Base-by-base conservation (phyloP, 352 stramenopile species). In the Paralagenidium karlingii region DNA sequence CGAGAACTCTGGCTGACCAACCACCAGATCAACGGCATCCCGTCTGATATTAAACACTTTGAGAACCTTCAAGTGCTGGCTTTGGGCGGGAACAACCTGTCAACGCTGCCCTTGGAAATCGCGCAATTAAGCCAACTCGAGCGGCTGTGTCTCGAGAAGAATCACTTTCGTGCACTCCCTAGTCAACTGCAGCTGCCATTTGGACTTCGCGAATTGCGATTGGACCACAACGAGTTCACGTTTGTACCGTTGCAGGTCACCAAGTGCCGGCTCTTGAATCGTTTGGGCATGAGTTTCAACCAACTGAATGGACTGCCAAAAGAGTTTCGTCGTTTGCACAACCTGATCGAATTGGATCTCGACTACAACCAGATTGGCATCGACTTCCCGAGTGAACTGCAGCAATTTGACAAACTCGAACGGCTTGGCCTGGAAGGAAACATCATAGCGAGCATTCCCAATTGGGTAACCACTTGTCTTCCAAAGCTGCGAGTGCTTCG, bases 1-100 rank as follows among this genome's bases (percentile, higher is more conserved):
- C 61, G 37, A 13, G 66, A 83, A 20, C 50, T 81, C 8, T 83
- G 69, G 69, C 45, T 83, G 31, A 76, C 74, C 18, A 87, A 87
- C 51, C 61, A 79, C 37, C 56, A 58, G 12, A 44, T 79, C 8
- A 38, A 40, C 3, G 33, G 32, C 8, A 38, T 84, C 2, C 69
- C 61, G 15, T 22, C 56, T 3, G 68, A 79, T 38, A 77, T 89
- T 27, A 36, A 26, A 7, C 37, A 47, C 12, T 69, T 78, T 16
- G 43, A 40, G 2, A 46, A 63, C 13, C 64, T 89, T 10, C 55
- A 58, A 0, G 57, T 87, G 1, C 58, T 89, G 11, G 70, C 65
- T 10, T 53, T 87, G 12, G 51, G 52, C 6, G 68, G 73, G 0
- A 89, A 89, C 25, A 49, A 48, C 13, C 49, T 89, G 21, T 45